Base-by-base conservation (phyloP, 805 yeast genomes). In the Debaryomyces hansenii region DNA sequence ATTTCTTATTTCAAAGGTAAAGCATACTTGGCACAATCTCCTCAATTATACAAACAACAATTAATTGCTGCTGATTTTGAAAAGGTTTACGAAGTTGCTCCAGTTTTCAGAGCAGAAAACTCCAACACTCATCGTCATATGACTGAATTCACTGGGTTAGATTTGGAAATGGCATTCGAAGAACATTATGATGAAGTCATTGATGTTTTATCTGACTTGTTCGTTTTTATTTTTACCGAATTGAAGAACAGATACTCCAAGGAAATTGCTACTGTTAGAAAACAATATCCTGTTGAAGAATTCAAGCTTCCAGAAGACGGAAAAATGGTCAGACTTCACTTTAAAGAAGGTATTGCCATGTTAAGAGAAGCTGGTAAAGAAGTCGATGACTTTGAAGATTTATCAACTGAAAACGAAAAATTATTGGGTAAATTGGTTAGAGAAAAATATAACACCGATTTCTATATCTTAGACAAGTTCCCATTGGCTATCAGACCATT, bases 81-180 rank as follows among this genome's bases (percentile, higher is more conserved):
- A 77, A 83, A 82, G 61, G 99, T 94, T 41, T 94, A 83, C 66
- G 99, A 94, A 75, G 80, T 94, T 62, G 98, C 94, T 1, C 98
- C 99, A 32, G 98, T 94, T 37, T 94, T 94, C 82, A 84, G 99
- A 74, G 99, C 99, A 47, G 99, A 94, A 72, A 92, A 94, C 79
- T 92, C 98, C 51, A 91, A 94, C 77, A 92, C 99, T 16, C 98
- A 94, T 71, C 91, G 99, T 75, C 99, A 94, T 72, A 85, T 94
- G 96, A 94, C 99, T 47, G 99, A 94, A 73, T 94, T 94, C 69
- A 87, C 87, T 51, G 99, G 99, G 48, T 83, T 95, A 60, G 99
- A 94, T 78, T 73, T 94, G 73, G 99, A 94, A 74, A 90, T 94
- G 96, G 88, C 97, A 9, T 87, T 94, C 64, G 98, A 94, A 75